phyloP scores from a whole-genome alignment of 768 basidiomycete species.

The Boletus rubropictus region DNA sequence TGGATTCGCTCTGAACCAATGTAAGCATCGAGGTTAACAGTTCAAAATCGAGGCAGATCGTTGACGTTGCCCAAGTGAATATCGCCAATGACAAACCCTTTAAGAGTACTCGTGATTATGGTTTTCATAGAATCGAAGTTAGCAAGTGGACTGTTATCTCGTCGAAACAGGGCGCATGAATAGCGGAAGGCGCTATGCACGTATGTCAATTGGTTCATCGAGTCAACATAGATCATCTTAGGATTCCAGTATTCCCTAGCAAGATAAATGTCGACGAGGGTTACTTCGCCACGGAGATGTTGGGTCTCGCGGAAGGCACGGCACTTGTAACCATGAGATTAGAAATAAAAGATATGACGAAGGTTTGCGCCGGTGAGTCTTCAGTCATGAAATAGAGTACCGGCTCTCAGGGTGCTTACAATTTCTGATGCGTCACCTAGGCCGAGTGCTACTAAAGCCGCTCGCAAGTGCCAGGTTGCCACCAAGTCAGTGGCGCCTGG shows the following conservation, averaged over 20 bases:
- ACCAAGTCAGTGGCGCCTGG: constrained; percentile 9
- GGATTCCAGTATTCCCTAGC: neutral
- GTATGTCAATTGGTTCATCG: constrained; percentile 19
- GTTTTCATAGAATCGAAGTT: neutral
- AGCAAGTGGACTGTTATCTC: constrained; percentile 3
- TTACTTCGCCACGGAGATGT: constrained; percentile 11
- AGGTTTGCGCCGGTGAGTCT: constrained; percentile 7
- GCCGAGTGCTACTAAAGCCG: constrained; percentile 12
- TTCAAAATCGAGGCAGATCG: neutral
- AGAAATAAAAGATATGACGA: neutral
- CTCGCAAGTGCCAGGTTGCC: constrained; percentile 10
- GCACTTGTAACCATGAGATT: neutral
- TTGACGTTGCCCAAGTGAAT: constrained; percentile 13
- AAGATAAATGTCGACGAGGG: constrained; percentile 11
- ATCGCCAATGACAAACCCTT: neutral
- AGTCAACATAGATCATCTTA: constrained; percentile 1
- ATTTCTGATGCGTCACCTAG: constrained; percentile 1
- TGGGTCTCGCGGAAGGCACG: neutral
- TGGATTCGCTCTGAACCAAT: constrained; percentile 1
- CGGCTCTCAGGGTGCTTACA: constrained; percentile 1
- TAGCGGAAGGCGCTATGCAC: constrained; percentile 7
- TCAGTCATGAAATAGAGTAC: too few relatives aligned
- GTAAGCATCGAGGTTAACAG: constrained; percentile 7
- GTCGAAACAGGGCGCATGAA: constrained; percentile 4
- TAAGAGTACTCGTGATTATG: constrained; percentile 1